Evolutionary conservation across 495 filamentous ascomycete genomes (phyloP), one percentile per base, ranked within the genome.

Genomic region (Schizothecium vesticola): DNA sequence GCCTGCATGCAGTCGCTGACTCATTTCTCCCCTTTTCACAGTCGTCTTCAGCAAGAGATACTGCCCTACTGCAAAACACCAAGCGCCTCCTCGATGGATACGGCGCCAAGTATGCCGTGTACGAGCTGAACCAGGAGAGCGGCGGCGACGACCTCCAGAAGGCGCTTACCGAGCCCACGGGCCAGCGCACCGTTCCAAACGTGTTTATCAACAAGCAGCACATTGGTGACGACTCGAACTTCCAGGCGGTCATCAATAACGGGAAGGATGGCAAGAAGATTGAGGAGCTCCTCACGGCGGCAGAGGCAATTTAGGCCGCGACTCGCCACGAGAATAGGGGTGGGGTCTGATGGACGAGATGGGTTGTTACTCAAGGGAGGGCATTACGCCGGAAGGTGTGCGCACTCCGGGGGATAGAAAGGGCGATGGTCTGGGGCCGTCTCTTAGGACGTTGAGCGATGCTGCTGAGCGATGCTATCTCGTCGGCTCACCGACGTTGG

Each of bases 1-100:
- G 56, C 56, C 16, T 25, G 10, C 25, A 11, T 22, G 0, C 43
- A 8, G 26, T 29, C n/a, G 56, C 64, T 64, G 31, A 62, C 61
- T 33, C 24, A 33, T 33, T 22, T n/a, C n/a, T n/a, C 26, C n/a
- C n/a, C 24, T 8, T 62, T 51, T 56, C 19, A 33, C 31, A 94
- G 92, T 94, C 69, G 91, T 99, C 71, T 99, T 99, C 86, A 91
- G 88, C 78, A 99, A 99, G 82, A 92, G 90, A 13, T 97, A 91
- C 81, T 99, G 95, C 86, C 94, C n/a, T 94, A 96, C 87, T 98
- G 94, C 85, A 81, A 31, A 85, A 93, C 64, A 87, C 88, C 70
- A 97, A 97, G 87, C 63, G 78, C 12, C 82, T 92, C 51, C 83
- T 99, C 72, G 84, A 80, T 71, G 80, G 88, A 43, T 60, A 86